phyloP scores from a whole-genome alignment of 1,284 basidiomycete genomes.

The Melampsora americana region DNA sequence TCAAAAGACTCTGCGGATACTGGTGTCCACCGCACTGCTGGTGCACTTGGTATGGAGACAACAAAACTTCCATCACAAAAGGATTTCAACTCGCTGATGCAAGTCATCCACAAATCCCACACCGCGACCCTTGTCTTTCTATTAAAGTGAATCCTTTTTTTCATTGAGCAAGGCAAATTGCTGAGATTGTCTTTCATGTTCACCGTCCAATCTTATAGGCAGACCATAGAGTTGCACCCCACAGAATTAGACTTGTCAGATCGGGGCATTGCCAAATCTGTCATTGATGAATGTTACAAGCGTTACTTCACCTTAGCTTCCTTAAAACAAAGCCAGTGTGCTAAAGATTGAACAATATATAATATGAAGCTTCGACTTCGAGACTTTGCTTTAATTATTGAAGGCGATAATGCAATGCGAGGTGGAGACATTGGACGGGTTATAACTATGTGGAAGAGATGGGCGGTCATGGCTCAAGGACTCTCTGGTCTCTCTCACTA shows the following conservation, averaged over 20 bases:
- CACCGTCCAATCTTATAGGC: neutral
- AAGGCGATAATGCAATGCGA: no score
- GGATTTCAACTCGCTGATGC: slow-evolving; percentile 20
- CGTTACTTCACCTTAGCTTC: neutral
- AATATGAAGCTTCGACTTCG: neutral
- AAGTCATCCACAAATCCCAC: slow-evolving; percentile 16
- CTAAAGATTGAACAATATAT: neutral
- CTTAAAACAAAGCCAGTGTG: neutral
- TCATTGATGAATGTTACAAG: slow-evolving; percentile 12
- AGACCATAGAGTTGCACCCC: neutral
- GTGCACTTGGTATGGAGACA: neutral
- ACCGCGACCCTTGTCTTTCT: slow-evolving; percentile 3
- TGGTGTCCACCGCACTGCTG: neutral
- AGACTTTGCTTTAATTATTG: no score
- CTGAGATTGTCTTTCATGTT: neutral
- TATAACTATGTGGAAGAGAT: slow-evolving; percentile 12
- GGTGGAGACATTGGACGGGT: no score
- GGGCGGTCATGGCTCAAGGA: slow-evolving; percentile 23
- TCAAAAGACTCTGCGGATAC: neutral
- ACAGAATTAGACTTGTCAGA: neutral
- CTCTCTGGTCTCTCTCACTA: slow-evolving; percentile 16
- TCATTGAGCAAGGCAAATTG: neutral
- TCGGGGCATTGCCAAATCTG: neutral
- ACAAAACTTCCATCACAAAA: neutral
- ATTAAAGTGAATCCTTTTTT: slow-evolving; percentile 9